Evolutionary conservation across 306 rosid species (phyloP), one percentile per base, ranked within the genome.

Genomic region (Sophora flavescens): DNA sequence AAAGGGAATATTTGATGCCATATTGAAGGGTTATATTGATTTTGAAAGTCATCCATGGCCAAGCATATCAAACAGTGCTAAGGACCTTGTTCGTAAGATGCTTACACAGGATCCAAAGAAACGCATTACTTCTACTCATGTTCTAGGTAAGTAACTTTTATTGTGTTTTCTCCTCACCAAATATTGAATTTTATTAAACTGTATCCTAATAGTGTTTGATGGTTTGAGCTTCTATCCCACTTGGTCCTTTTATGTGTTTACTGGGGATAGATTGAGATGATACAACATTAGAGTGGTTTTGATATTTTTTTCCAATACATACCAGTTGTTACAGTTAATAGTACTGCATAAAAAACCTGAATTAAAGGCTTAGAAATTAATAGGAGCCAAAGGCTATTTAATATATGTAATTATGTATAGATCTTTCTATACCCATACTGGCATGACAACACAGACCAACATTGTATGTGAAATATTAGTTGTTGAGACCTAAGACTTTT

Each of bases 31-130:
- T 70, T 80, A 83, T 64, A 86, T 91, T 41, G 98, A 94, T 72
- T 94, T 94, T 81, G 90, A 82, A 15, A 88, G 89, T 74, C 47
- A 63, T 4, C 98, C 98, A 1, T 94, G 96, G 98, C 96, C 97
- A 54, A 76, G 87, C 79, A 91, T 93, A 71, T 91, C 98, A 59
- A 30, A 12, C 78, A 81, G 90, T 84, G 98, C 98, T 45, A 93
- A 93, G 90, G 97, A 93, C 84, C 91, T 93, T 50, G 87, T 93
- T 61, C 68, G 78, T 74, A 87, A 68, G 52, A 93, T 93, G 98
- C 87, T 93, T 63, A 90, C 80, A 26, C 91, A 77, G 79, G 97
- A 93, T 66, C 96, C 98, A 28, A 91, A 87, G 78, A 91, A 85
- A 68, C 86, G 98, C 60, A 86, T 91, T 36, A 93, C 96, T 17